These are phyloP conservation scores for Chloranthus sessilifolius DNA, from an alignment of 164 flowering plant species.

Conservation along the genomic window DNA sequence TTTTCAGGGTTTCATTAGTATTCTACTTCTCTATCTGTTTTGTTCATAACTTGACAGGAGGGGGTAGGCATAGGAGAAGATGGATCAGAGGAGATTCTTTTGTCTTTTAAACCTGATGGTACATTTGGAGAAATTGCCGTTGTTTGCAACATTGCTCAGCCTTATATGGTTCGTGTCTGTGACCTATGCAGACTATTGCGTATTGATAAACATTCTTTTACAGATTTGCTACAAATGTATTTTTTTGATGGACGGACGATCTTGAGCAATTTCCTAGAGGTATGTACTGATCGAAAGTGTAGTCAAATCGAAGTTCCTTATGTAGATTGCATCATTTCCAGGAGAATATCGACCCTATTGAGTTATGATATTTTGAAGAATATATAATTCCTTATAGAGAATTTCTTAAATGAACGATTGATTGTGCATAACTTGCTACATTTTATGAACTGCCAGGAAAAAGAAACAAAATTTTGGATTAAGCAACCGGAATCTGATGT, in stretches of 20 bases:
- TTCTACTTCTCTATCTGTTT: too few relatives aligned
- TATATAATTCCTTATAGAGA: too few relatives aligned
- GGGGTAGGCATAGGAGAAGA: constrained; percentile 52
- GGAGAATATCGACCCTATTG: too few relatives aligned
- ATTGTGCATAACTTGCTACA: too few relatives aligned
- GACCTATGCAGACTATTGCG: constrained; percentile 78
- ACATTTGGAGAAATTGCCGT: constrained; percentile 78
- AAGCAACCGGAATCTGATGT: constrained; percentile 81
- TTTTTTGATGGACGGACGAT: constrained; percentile 67
- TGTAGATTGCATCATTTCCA: too few relatives aligned
- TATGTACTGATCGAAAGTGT: constrained; percentile 18
- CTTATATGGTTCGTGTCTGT: constrained; percentile 70
- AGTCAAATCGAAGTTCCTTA: too few relatives aligned
- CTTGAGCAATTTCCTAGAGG: constrained; percentile 73
- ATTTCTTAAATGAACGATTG: too few relatives aligned
- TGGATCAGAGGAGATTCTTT: constrained; percentile 54
- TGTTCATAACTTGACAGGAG: constrained; percentile 40
- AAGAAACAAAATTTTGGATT: constrained; percentile 46
- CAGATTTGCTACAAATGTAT: constrained; percentile 60
- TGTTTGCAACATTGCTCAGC: constrained; percentile 90
- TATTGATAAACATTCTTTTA: constrained; percentile 76
- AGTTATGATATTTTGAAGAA: too few relatives aligned
- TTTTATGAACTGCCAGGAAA: constrained; percentile 48
- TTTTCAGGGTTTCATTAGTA: too few relatives aligned
- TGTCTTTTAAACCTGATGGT: constrained; percentile 41